phyloP scores from a whole-genome alignment of 352 stramenopile genomes.

The Pythium myriotylum region DNA sequence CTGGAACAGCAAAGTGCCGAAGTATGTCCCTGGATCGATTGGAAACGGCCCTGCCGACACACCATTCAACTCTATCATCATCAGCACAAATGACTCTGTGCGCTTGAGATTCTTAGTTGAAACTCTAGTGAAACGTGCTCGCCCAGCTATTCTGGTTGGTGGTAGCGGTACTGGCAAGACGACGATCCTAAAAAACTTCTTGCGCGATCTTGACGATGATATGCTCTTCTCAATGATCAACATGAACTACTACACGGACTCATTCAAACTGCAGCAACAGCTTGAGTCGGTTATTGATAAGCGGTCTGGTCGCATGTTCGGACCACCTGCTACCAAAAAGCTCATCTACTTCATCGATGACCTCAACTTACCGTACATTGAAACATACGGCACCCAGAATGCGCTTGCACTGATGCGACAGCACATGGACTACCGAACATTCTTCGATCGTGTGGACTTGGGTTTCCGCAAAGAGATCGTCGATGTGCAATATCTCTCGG shows the following conservation, averaged over 20 bases:
- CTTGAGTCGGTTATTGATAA: constrained; percentile 98
- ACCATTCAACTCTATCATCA: constrained; percentile 96
- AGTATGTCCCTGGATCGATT: constrained; percentile 91
- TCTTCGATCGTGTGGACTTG: constrained; percentile 95
- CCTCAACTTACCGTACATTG: constrained; percentile 96
- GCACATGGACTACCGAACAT: constrained; percentile 96
- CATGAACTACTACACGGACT: constrained; percentile 98
- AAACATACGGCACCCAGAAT: constrained; percentile 98
- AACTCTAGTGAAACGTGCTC: constrained; percentile 92
- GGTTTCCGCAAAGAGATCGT: constrained; percentile 97
- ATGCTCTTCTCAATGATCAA: constrained; percentile 97
- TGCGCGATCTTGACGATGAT: constrained; percentile 89
- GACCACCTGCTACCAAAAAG: constrained; percentile 94
- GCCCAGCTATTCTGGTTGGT: constrained; percentile 95
- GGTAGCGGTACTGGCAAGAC: constrained; percentile 97
- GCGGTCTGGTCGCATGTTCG: constrained; percentile 94
- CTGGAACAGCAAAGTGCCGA: constrained; percentile 93
- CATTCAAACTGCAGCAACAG: constrained; percentile 94
- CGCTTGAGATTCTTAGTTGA: constrained; percentile 95
- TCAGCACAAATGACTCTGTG: constrained; percentile 96
- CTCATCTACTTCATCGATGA: constrained; percentile 98
- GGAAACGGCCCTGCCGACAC: constrained; percentile 92
- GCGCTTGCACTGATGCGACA: constrained; percentile 93
- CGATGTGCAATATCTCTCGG: constrained; percentile 95
- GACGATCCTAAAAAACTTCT: constrained; percentile 96